Evolutionary conservation across 148 eudicot genomes (phyloP), one percentile per base, ranked within the genome.

Genomic region (Chenopodium berlandieri): DNA sequence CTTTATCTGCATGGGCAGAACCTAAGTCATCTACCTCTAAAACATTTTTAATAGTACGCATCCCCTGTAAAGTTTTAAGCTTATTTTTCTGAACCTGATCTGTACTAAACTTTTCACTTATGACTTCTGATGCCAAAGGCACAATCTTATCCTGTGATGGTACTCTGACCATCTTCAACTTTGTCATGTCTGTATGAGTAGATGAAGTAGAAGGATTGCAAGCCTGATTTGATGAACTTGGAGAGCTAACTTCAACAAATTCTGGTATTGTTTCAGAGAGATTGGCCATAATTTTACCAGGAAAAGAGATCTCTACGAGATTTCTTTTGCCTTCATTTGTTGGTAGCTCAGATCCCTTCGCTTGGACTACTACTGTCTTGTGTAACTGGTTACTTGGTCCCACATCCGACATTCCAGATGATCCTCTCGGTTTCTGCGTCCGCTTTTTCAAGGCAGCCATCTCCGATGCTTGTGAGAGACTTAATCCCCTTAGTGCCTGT

Each of bases 391-490:
- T 87, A 65, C 66, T 70, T 78, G 83, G 71, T 87, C 87, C 94
- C 13, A 70, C 83, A 76, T 91, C 90, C 9, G 90, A 88, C 64
- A 70, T 22, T 76, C 89, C 69, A 60, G 93, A 82, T 13, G 85
- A 85, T 81, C 83, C 76, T 30, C 86, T 75, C 48, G 87, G 75
- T 81, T 86, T 93, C 40, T 88, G 84, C 12, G 86, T 83, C 68
- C 91, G 87, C 84, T 82, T 88, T 83, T 89, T 94, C 83, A 88
- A 81, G 48, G 94, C 97, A 86, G 98, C 98, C 94, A 90, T 90
- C 76, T 94, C 97, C 3, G 98, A 91, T 66, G 98, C 98, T 75
- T 93, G 98, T 52, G 94, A 90, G 58, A 94, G 90, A 88, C 94
- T 89, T 77, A 94, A 86, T 67, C 95, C 94, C 84, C 97, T 86